phyloP scores from a whole-genome alignment of 192 early-diverging fungal species.

The Coemansia erecta region DNA sequence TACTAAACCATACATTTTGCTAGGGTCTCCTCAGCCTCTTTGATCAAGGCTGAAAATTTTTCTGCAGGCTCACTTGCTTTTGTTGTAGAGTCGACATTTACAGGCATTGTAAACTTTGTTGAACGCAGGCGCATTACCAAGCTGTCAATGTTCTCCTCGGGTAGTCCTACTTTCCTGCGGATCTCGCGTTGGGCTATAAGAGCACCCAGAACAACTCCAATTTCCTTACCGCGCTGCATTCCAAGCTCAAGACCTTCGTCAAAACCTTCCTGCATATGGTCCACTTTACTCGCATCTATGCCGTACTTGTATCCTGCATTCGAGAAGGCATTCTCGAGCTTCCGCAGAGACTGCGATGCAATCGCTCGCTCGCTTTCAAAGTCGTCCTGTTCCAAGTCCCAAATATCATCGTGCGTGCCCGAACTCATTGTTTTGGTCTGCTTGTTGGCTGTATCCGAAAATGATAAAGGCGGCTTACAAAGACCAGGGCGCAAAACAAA shows the following conservation, averaged over 20 bases:
- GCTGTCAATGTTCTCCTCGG: slow-evolving; percentile 18
- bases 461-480: background rate
- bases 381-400: slow-evolving; percentile 22
- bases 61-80: background rate
- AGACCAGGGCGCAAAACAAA: background rate
- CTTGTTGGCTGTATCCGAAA: background rate
- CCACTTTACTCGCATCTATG: slow-evolving; percentile 32
- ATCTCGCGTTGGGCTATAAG: slow-evolving; percentile 29
- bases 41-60: background rate
- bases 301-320: slow-evolving; percentile 40
- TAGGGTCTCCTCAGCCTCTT: slow-evolving; percentile 4
- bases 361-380: slow-evolving; percentile 22
- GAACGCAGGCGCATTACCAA: slow-evolving; percentile 35
- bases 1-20: background rate
- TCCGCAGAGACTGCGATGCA: slow-evolving; percentile 15
- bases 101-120: slow-evolving; percentile 13
- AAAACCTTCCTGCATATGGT: slow-evolving; percentile 35
- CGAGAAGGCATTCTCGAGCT: slow-evolving; percentile 21
- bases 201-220: slow-evolving; percentile 27
- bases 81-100: background rate
- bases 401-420: slow-evolving; percentile 16
- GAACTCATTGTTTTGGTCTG: slow-evolving; percentile 3
- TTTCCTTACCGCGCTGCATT: slow-evolving; percentile 13
- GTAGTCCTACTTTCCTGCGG: slow-evolving; percentile 10
- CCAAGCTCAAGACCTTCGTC: slow-evolving; percentile 23